Evolutionary conservation across 129 eudicot genomes (phyloP), one percentile per base, ranked within the genome.

Genomic region (carrot (Daucus carota)): DNA sequence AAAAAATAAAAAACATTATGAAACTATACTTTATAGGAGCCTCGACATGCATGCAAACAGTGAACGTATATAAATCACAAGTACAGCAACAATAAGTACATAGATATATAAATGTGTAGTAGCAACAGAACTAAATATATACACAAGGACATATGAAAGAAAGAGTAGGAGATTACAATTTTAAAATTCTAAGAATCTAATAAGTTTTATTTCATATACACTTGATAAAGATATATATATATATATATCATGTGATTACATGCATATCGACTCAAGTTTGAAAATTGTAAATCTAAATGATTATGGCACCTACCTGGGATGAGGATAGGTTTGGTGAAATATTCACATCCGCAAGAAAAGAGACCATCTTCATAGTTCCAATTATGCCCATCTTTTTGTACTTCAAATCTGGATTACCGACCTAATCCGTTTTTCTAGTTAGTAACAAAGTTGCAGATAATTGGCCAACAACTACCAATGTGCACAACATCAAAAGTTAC

Each of bases 301-400:
- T 62, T 10, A 44, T 28, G 71, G 71, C 43, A 57, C 75, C 24
- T 81, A 86, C 96, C 88, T 83, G 89, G 65, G 88, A 83, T 54
- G 90, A 75, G 72, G 86, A 57, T 14, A 85, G 79, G 31, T 32
- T 52, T 16, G 88, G 80, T 45, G 43, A 50, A 36, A 73, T 86
- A 43, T 76, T 84, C 74, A 86, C 77, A 81, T 91, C 84, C 72
- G 86, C 97, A 69, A 89, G 85, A 66, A 82, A 87, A 59, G 90
- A 89, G 66, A 91, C 81, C 74, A 91, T 80, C 88, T 91, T 89
- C 62, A 89, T 60, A 40, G 89, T 85, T 74, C 97, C 97, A 62
- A 91, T 89, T 34, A 91, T 76, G 79, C 97, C 97, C 95, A 91
- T 87, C 69, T 80, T 85, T 85, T 91, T 91, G 89, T 89, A 89